Evolutionary conservation across 345 rosid species (phyloP), one percentile per base, ranked within the genome.

Genomic region (Bruguiera gymnorhiza): DNA sequence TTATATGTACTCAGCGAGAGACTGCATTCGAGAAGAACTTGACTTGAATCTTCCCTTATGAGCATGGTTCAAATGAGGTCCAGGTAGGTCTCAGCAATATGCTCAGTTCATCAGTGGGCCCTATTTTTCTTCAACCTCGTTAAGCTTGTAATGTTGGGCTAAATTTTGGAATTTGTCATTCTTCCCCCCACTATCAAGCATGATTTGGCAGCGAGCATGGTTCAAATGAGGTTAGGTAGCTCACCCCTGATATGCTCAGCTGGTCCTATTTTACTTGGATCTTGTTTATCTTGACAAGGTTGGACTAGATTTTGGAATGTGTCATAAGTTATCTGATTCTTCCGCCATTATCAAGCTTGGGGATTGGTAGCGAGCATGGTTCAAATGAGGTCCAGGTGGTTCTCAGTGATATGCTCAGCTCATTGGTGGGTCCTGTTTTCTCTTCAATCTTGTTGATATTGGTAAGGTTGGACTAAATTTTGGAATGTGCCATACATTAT

Each of bases 1-100:
- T 93, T 46, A 75, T 96, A 57, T 89, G 96, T 76, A 78, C 83
- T 72, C 70, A 90, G 88, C 93, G 88, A 37, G 97, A 89, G 54
- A 57, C 78, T 1, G 84, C 89, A 39, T 90, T 96, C 6, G 87
- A 87, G 83, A 89, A 86, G 85, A 81, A 90, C 82, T 66, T 92
- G 64, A 68, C 81, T 59, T 8, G 5, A n/a, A n/a, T 55, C 59
- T 55, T 55, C 16, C 30, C 5, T 26, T 23, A 21, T 55, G 59
- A 55, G 59, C 59, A 55, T 55, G 59, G 30, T 55, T 55, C 30
- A 23, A 55, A 55, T 55, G 59, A 55, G 15, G 59, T 55, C 59
- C 30, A 55, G 59, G 59, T 55, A 10, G 59, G 30, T 9, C 59
- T 55, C 59, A 55, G 59, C 21, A 26, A 55, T 55, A 55, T 55